A percentile compares a stretch with the other conserved stretches of the same genome.
These are phyloP conservation scores for Candida methanosorbosa DNA, from an alignment of 805 yeast species.

Conservation along the genomic window DNA sequence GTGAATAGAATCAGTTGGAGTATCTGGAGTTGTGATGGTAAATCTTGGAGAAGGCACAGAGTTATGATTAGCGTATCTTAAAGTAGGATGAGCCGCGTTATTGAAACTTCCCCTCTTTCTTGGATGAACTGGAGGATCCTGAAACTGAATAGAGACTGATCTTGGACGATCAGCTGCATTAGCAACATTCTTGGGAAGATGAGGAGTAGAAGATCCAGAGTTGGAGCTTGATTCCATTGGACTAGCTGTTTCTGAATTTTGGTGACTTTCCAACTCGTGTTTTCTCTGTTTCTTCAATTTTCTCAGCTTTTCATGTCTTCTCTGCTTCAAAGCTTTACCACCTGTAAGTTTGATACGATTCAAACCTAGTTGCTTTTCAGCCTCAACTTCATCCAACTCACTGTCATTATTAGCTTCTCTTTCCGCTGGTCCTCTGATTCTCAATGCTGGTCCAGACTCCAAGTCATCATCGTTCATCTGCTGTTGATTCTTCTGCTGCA, in stretches of 20 bases:
- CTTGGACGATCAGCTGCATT: slow-evolving; percentile 4
- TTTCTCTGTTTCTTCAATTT: slow-evolving; percentile 6
- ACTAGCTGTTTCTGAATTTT: too few relatives aligned
- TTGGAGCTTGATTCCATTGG: too few relatives aligned
- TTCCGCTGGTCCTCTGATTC: slow-evolving; percentile 73
- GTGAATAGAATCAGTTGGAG: too few relatives aligned
- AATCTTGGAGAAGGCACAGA: background rate
- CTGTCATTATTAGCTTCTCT: slow-evolving; percentile 27
- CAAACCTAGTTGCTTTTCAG: too few relatives aligned
- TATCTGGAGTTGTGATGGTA: background rate
- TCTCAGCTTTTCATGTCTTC: slow-evolving; percentile 13
- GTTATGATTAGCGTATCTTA: background rate
- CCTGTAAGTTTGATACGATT: slow-evolving; percentile 7
- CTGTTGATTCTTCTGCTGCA: slow-evolving; percentile 54
- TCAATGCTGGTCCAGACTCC: slow-evolving; percentile 70
- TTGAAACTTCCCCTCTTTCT: too few relatives aligned
- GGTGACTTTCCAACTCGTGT: background rate
- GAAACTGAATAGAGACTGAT: slow-evolving; percentile 12
- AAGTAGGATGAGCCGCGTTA: too few relatives aligned
- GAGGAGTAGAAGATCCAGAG: too few relatives aligned
- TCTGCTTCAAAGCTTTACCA: slow-evolving; percentile 16
- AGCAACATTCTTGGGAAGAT: too few relatives aligned
- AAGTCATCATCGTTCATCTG: slow-evolving; percentile 25
- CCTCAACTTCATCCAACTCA: too few relatives aligned
- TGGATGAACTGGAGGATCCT: slow-evolving; percentile 9